Evolutionary conservation across 2,329 filamentous ascomycete species (phyloP).

Genomic region (Stagonosporopsis rhizophila): DNA sequence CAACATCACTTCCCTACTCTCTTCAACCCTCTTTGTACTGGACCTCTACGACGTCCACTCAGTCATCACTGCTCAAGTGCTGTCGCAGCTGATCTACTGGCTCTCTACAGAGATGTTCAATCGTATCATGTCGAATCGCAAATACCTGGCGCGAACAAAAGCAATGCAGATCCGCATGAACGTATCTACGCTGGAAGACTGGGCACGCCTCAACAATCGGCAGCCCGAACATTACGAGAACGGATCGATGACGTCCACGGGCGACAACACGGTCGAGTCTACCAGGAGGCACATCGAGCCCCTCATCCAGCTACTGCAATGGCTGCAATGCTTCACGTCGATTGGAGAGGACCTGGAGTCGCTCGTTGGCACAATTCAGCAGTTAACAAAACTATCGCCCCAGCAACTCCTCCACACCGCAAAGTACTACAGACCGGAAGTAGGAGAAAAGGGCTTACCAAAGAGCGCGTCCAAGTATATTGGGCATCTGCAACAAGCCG

Average conservation of each 20-base stretch:
- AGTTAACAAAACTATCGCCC: slow-evolving; percentile 82
- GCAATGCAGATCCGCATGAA: slow-evolving; percentile 99
- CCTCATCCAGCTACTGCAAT: slow-evolving; percentile 91
- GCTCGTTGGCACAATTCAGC: slow-evolving; percentile 85
- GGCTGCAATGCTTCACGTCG: slow-evolving; percentile 97
- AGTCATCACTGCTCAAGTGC: slow-evolving; percentile 89
- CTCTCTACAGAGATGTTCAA: slow-evolving; percentile 96
- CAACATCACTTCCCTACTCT: slow-evolving; percentile 93
- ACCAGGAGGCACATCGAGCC: slow-evolving; percentile 85
- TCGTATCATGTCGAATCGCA: slow-evolving; percentile 93
- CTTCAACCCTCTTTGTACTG: slow-evolving; percentile 93
- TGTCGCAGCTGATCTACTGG: slow-evolving; percentile 96
- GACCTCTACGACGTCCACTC: slow-evolving; percentile 99
- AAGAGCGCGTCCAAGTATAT: slow-evolving; percentile 91
- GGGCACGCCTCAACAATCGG: slow-evolving; percentile 91
- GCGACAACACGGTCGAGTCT: slow-evolving; percentile 86
- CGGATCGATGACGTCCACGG: slow-evolving; percentile 82
- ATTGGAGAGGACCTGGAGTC: slow-evolving; percentile 89
- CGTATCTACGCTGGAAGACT: slow-evolving; percentile 91
- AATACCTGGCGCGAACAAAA: slow-evolving; percentile 93
- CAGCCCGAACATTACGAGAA: slow-evolving; percentile 95
- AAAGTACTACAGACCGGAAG: slow-evolving; percentile 91
- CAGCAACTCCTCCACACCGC: slow-evolving; percentile 91
- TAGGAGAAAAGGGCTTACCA: slow-evolving; percentile 89
- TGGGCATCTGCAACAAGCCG: slow-evolving; percentile 77